Evolutionary conservation across 352 stramenopile genomes (phyloP).

Genomic region (Phytophthora pini): DNA sequence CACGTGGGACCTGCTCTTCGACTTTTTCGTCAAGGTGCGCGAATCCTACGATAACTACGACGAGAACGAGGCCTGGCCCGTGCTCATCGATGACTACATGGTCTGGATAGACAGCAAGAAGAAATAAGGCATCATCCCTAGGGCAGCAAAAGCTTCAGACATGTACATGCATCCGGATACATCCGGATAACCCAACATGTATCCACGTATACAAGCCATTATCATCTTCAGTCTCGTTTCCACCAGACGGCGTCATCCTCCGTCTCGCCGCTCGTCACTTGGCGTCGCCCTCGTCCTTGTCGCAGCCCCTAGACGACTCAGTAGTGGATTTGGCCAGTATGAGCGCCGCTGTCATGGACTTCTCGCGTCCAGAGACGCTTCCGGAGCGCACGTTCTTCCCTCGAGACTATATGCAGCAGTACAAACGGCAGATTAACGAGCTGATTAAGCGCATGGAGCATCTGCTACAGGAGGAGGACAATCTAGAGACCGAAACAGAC

Average conservation of each 20-base stretch:
- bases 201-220: slow-evolving; percentile 12
- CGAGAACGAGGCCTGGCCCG: slow-evolving; percentile 90
- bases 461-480: slow-evolving; percentile 66
- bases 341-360: slow-evolving; percentile 15
- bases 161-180: not conserved
- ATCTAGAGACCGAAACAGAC: slow-evolving; percentile 57
- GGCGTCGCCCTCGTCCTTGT: not conserved
- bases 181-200: not conserved
- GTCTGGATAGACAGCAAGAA: slow-evolving; percentile 81
- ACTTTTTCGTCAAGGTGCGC: slow-evolving; percentile 87
- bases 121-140: slow-evolving; percentile 21
- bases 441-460: slow-evolving; percentile 63
- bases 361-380: slow-evolving; percentile 43
- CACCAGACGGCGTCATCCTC: slow-evolving; percentile 3
- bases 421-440: slow-evolving; percentile 68
- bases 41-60: slow-evolving; percentile 87
- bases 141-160: not conserved
- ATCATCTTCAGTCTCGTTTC: slow-evolving; percentile 13
- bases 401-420: slow-evolving; percentile 58
- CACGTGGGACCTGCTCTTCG: slow-evolving; percentile 86
- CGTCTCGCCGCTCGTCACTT: not conserved
- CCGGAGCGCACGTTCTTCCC: slow-evolving; percentile 62
- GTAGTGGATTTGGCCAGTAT: not conserved
- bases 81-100: slow-evolving; percentile 93
- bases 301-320: not conserved